Conservation (phyloP, 495 filamentous ascomycete genomes). For the Xylona heveae region DNA sequence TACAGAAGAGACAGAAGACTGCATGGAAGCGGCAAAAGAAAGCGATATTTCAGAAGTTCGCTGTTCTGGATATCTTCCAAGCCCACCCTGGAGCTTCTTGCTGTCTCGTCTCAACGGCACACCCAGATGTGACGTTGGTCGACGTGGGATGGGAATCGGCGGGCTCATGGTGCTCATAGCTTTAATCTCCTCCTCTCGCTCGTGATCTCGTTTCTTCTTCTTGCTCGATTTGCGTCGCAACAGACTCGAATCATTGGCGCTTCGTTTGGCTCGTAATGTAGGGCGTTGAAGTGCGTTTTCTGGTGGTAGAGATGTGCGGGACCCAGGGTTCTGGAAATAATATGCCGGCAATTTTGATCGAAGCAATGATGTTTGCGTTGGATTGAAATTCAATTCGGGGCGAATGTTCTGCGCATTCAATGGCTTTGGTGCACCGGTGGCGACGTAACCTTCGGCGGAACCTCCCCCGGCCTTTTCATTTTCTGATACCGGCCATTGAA, state of each 20-base stretch:
- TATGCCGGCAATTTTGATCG: slow-evolving; percentile 27
- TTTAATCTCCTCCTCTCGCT: slow-evolving; percentile 67
- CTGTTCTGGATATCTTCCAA: slow-evolving; percentile 26
- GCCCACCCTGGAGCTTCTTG: slow-evolving; percentile 34
- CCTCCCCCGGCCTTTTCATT: too few species aligned
- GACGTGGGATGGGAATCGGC: slow-evolving; percentile 40
- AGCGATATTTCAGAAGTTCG: slow-evolving; percentile 53
- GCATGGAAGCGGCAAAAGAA: slow-evolving; percentile 46
- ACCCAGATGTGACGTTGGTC: slow-evolving; percentile 30
- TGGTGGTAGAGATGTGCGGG: slow-evolving; percentile 21
- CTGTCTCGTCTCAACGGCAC: slow-evolving; percentile 40
- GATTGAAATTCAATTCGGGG: too few species aligned
- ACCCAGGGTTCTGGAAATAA: slow-evolving; percentile 21
- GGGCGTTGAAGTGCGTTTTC: slow-evolving; percentile 32
- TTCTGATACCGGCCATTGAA: too few species aligned
- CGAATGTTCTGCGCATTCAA: too few species aligned
- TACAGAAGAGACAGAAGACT: slow-evolving; percentile 47
- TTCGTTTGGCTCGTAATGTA: slow-evolving; percentile 39
- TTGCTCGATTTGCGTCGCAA: slow-evolving; percentile 53
- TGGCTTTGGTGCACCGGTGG: too few species aligned
- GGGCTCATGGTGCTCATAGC: slow-evolving; percentile 64
- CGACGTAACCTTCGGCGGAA: too few species aligned
- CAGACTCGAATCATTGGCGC: slow-evolving; percentile 28
- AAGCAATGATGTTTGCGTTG: too few species aligned
- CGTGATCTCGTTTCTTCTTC: slow-evolving; percentile 46